phyloP scores from a whole-genome alignment of 83 land plant species.

The Thuja plicata region DNA sequence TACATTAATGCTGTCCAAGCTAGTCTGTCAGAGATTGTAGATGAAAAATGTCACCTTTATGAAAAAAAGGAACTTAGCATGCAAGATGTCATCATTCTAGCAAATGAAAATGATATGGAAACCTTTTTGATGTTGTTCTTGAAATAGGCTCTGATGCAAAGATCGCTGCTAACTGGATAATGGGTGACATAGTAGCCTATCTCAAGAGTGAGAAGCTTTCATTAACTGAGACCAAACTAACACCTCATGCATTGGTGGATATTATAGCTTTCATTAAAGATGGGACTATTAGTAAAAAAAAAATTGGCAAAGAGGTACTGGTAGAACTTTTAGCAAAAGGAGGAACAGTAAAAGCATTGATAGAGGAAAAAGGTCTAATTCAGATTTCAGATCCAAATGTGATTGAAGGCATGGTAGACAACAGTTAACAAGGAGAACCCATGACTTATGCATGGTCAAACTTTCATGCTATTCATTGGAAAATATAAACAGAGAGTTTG shows the following conservation, averaged over 20 bases:
- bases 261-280: slow-evolving; percentile 82
- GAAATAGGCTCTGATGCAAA: slow-evolving; percentile 80
- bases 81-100: slow-evolving; percentile 93
- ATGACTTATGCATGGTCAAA: too few relatives aligned
- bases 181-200: slow-evolving; percentile 94
- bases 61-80: slow-evolving; percentile 85
- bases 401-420: too few relatives aligned
- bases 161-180: slow-evolving; percentile 92
- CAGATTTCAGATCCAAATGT: too few relatives aligned
- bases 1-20: slow-evolving; percentile 52
- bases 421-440: too few relatives aligned
- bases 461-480: too few relatives aligned
- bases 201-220: slow-evolving; percentile 76
- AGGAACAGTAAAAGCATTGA: slow-evolving; percentile 78
- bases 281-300: slow-evolving; percentile 93
- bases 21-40: slow-evolving; percentile 87
- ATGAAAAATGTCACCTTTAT: slow-evolving; percentile 85
- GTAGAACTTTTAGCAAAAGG: slow-evolving; percentile 85
- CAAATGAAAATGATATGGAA: slow-evolving; percentile 83
- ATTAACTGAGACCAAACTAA: slow-evolving; percentile 72
- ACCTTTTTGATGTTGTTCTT: slow-evolving; percentile 73
- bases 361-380: slow-evolving; percentile 84
- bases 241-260: slow-evolving; percentile 72
- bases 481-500: too few relatives aligned
- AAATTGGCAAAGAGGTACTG: slow-evolving; percentile 94